Base-by-base conservation (phyloP, 768 basidiomycete species). In the Boletus bicolor region DNA sequence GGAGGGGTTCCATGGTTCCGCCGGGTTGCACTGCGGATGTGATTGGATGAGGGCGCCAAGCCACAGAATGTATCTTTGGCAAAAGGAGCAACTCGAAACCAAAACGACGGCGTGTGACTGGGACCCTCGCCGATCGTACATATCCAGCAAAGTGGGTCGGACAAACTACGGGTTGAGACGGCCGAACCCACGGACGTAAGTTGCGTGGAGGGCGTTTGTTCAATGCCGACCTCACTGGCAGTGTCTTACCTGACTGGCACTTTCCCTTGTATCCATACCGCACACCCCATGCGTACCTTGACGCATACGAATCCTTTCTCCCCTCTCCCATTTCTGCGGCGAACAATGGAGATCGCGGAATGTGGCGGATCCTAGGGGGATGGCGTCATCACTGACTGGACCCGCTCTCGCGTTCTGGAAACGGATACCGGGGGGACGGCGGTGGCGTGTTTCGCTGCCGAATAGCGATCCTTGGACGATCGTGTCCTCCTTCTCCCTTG, bases 61-160 rank as follows among this genome's bases (percentile, higher is more conserved):
- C 55, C 58, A 63, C 61, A 55, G 19, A 24, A 68, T 57, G 63
- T 24, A 64, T 44, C 19, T 21, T 1, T 41, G 8, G 26, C 35
- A 36, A 26, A 55, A 46, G 44, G 34, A 44, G 51, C 50, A 52
- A 54, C 1, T 53, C 42, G 26, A 49, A 26, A 44, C 54, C 51
- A 49, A 49, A 30, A 24, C 11, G 30, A 43, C 42, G 58, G 55
- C 4, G 7, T 41, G 21, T 39, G 19, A 7, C 24, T 41, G 49
- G 41, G 17, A 41, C 10, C 12, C 24, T 49, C 24, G 26, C 39
- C 26, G 35, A 45, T 49, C 19, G 24, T 38, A 28, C 11, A 12
- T 24, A 26, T 14, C n/a, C 19, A 38, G 21, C 11, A 24, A 42
- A 17, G 17, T 51, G 35, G 39, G 19, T 44, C 41, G n/a, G 51